These are phyloP conservation scores for Sarcocystis neurona DNA, from an alignment of 169 alveolate genomes.

Conservation along the genomic window DNA sequence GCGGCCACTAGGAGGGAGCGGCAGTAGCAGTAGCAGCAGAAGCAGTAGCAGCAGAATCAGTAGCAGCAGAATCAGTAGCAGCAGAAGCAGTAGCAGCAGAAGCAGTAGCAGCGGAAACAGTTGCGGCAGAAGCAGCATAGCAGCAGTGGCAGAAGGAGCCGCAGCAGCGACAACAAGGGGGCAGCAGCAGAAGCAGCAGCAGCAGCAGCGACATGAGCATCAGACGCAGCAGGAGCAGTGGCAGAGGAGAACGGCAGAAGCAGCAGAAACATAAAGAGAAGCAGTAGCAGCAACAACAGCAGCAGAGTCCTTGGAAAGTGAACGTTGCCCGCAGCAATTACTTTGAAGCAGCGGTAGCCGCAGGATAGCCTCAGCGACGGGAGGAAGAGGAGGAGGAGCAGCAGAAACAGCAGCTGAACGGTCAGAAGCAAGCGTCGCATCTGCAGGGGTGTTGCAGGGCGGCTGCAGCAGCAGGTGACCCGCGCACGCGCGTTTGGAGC, in stretches of 20 bases:
- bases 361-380: too few relatives aligned
- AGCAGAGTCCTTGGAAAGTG: too few relatives aligned
- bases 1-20: neutral
- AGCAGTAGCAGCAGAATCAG: neutral
- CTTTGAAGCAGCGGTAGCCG: too few relatives aligned
- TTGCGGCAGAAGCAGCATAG: neutral
- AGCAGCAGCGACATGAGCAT: conserved; percentile 11
- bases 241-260: neutral
- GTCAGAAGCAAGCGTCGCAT: neutral
- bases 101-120: conserved; percentile 19
- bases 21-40: neutral
- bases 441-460: conserved; percentile 9
- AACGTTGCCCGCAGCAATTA: too few relatives aligned
- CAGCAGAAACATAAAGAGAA: neutral
- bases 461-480: neutral
- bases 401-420: neutral
- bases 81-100: conserved; percentile 36
- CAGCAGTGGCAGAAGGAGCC: neutral
- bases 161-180: neutral
- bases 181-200: neutral
- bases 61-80: conserved; percentile 25
- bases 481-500: neutral
- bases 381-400: neutral
- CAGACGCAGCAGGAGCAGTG: neutral
- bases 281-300: neutral